These are phyloP conservation scores for Gliomastix tumulicola DNA, from an alignment of 2,329 filamentous ascomycete genomes.

Conservation along the genomic window DNA sequence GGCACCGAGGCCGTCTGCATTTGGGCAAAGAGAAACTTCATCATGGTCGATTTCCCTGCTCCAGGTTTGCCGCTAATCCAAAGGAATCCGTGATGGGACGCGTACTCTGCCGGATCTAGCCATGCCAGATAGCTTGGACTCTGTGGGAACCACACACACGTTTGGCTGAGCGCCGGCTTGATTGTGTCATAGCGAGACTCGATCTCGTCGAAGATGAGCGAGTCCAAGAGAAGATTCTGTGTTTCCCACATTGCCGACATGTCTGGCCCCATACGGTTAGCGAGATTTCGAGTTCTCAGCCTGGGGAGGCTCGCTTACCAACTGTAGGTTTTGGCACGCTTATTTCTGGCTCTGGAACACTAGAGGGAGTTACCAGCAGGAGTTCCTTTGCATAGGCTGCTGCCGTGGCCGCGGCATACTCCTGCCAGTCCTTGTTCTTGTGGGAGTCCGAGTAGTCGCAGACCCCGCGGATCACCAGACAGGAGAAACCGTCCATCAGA, in stretches of 20 bases:
- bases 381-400: slow-evolving; percentile 14
- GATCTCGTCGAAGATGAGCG: slow-evolving; percentile 8
- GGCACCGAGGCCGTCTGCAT: neutral
- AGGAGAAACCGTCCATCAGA: slow-evolving; percentile 20
- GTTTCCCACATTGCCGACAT: too few species aligned
- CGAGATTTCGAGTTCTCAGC: too few species aligned
- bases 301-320: too few species aligned
- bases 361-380: neutral
- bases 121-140: slow-evolving; percentile 24
- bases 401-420: slow-evolving; percentile 14
- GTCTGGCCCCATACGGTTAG: too few species aligned
- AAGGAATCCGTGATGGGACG: slow-evolving; percentile 27
- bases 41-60: slow-evolving; percentile 36
- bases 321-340: too few species aligned
- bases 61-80: slow-evolving; percentile 41
- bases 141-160: slow-evolving; percentile 32
- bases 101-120: slow-evolving; percentile 17
- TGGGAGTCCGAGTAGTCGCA: slow-evolving; percentile 23
- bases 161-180: slow-evolving; percentile 23
- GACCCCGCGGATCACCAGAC: slow-evolving; percentile 19
- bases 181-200: slow-evolving; percentile 14
- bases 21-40: slow-evolving; percentile 39
- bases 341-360: too few species aligned
- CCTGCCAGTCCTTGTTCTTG: slow-evolving; percentile 17
- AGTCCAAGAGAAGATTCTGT: slow-evolving; percentile 7